Evolutionary conservation across 176 grass and related monocot species (phyloP).

Genomic region (Zoysia japonica): DNA sequence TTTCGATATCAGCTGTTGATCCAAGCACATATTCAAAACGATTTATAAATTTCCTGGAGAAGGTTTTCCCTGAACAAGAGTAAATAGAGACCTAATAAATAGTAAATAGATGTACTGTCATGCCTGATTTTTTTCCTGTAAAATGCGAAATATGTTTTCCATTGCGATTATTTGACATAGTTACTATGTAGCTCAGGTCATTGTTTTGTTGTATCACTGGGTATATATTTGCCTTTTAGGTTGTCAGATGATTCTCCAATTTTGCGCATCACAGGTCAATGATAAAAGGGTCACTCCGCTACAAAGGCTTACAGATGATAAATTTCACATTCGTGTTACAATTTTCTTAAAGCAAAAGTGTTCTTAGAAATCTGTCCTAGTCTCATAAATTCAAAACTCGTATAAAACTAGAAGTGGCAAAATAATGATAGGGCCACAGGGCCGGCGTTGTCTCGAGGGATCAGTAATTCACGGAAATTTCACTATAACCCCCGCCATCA

Average conservation of each 20-base stretch:
- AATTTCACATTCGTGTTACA: too few relatives aligned
- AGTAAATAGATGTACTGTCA: constrained; percentile 16
- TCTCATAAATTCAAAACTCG: too few relatives aligned
- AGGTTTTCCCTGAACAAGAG: constrained; percentile 66
- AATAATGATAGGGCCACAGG: too few relatives aligned
- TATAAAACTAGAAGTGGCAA: too few relatives aligned
- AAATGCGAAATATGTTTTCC: neutral
- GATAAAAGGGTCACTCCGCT: too few relatives aligned
- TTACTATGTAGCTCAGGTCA: constrained; percentile 15
- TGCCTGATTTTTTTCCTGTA: constrained; percentile 15
- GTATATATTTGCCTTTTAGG: neutral
- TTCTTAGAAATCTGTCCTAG: too few relatives aligned
- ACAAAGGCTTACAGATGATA: too few relatives aligned
- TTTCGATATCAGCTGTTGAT: constrained; percentile 82
- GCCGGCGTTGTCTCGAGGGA: too few relatives aligned
- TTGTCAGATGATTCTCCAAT: neutral
- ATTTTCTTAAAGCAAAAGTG: too few relatives aligned
- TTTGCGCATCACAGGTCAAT: neutral
- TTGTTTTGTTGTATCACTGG: neutral
- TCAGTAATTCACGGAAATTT: too few relatives aligned
- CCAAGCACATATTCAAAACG: constrained; percentile 70
- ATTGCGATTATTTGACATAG: neutral
- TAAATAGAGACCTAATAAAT: constrained; percentile 13
- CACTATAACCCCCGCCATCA: too few relatives aligned
- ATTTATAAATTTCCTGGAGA: constrained; percentile 82